These are phyloP conservation scores for Fennellomyces sp. DNA, from an alignment of 371 early-diverging fungal genomes.

Conservation along the genomic window DNA sequence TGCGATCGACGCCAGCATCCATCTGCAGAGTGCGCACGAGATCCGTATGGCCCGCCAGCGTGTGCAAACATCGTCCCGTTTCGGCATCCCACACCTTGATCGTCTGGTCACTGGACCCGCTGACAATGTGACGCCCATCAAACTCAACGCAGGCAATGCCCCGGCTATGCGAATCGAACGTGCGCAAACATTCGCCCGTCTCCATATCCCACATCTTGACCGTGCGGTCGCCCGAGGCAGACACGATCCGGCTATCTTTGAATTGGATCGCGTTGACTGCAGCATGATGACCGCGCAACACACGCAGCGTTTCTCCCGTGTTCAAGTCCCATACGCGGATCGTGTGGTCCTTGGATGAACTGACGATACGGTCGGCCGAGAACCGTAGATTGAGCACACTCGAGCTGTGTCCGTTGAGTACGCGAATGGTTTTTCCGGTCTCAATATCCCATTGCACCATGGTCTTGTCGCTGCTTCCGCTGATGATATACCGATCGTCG, in stretches of 20 bases:
- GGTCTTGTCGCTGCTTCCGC: slow-evolving; percentile 83
- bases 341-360: slow-evolving; percentile 88
- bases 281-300: slow-evolving; percentile 59
- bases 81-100: slow-evolving; percentile 85
- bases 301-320: slow-evolving; percentile 48
- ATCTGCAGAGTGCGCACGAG: slow-evolving; percentile 79
- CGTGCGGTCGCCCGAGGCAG: slow-evolving; percentile 80
- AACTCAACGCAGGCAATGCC: slow-evolving; percentile 88
- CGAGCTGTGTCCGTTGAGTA: slow-evolving; percentile 63
- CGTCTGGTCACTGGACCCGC: slow-evolving; percentile 82
- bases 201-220: slow-evolving; percentile 70
- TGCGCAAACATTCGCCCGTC: slow-evolving; percentile 58
- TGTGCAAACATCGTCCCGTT: slow-evolving; percentile 67
- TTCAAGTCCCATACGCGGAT: slow-evolving; percentile 78
- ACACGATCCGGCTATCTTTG: slow-evolving; percentile 61
- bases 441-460: slow-evolving; percentile 80
- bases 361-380: slow-evolving; percentile 65
- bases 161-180: slow-evolving; percentile 58
- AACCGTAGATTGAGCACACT: slow-evolving; percentile 76
- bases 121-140: slow-evolving; percentile 73
- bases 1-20: slow-evolving; percentile 40
- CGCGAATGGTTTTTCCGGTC: slow-evolving; percentile 65
- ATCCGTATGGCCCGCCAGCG: slow-evolving; percentile 75
- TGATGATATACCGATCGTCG: slow-evolving; percentile 72
- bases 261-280: slow-evolving; percentile 82